Evolutionary conservation across 2,329 filamentous ascomycete genomes (phyloP).

Genomic region (Mariannaea elegans): DNA sequence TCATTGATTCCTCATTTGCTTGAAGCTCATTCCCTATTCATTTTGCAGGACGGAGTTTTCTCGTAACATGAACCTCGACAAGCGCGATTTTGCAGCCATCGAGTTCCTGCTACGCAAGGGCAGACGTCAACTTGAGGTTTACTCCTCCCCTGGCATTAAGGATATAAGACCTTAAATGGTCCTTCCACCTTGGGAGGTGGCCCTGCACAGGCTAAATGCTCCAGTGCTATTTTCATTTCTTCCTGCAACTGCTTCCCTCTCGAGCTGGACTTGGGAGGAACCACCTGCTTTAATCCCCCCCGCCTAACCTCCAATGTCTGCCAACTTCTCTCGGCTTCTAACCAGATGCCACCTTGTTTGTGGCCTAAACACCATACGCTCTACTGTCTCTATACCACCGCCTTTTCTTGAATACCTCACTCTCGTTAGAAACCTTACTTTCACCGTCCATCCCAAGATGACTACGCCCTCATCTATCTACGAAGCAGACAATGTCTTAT

Average conservation of each 20-base stretch:
- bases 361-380: not conserved
- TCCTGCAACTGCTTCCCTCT: not conserved
- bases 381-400: slow-evolving; percentile 5
- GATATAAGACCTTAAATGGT: slow-evolving; percentile 65
- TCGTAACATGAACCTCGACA: slow-evolving; percentile 73
- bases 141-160: slow-evolving; percentile 81
- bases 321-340: not conserved
- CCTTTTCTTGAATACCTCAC: slow-evolving; percentile 36
- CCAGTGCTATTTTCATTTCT: slow-evolving; percentile 5
- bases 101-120: slow-evolving; percentile 88
- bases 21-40: not conserved
- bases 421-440: slow-evolving; percentile 29
- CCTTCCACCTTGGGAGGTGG: not conserved
- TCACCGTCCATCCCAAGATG: slow-evolving; percentile 36
- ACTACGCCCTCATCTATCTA: slow-evolving; percentile 41
- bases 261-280: slow-evolving; percentile 1
- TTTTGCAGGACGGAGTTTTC: slow-evolving; percentile 76
- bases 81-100: slow-evolving; percentile 85
- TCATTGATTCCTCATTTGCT: not conserved
- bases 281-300: not conserved
- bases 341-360: not conserved
- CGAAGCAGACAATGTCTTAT: slow-evolving; percentile 32
- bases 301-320: not conserved
- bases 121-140: slow-evolving; percentile 80
- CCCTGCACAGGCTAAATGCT: not conserved